These are phyloP conservation scores for Alternaria sp. DNA, from an alignment of 2,329 filamentous ascomycete species.

Conservation along the genomic window DNA sequence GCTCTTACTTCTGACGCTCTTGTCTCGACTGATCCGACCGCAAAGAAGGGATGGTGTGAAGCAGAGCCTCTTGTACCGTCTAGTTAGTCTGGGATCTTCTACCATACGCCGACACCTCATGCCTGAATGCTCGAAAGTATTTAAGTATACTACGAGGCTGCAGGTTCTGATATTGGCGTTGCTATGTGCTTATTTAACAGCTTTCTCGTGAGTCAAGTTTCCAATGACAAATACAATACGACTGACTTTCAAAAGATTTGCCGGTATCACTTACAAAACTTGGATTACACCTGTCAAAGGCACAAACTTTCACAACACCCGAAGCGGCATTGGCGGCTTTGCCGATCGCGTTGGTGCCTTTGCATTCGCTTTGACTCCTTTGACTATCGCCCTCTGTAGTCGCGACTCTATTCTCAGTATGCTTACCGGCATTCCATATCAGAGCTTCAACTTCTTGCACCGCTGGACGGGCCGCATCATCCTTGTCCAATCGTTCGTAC, in stretches of 20 bases:
- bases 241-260: conserved; percentile 1
- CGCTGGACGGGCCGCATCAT: conserved; percentile 18
- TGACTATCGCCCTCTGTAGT: conserved; percentile 14
- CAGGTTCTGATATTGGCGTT: conserved; percentile 13
- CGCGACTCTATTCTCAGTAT: conserved; percentile 17
- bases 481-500: conserved; percentile 11
- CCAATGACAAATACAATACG: background rate
- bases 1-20: conserved; percentile 3
- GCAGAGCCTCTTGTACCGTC: conserved; percentile 13
- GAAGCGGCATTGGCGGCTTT: conserved; percentile 8
- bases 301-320: conserved; percentile 10
- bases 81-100: conserved; percentile 1
- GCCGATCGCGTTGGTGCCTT: background rate
- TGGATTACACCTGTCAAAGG: conserved; percentile 14
- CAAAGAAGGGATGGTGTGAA: conserved; percentile 3
- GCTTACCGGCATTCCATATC: conserved; percentile 13
- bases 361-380: conserved; percentile 11
- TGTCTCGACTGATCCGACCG: conserved; percentile 8
- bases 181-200: conserved; percentile 13
- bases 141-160: conserved; percentile 9
- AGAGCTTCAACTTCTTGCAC: conserved; percentile 17
- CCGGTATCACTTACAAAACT: conserved; percentile 14
- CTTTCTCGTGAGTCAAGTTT: conserved; percentile 3
- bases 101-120: background rate
- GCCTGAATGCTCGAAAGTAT: background rate